Base-by-base conservation (phyloP, 176 grass and related monocot genomes). In the Echinochloa phyllopogon region DNA sequence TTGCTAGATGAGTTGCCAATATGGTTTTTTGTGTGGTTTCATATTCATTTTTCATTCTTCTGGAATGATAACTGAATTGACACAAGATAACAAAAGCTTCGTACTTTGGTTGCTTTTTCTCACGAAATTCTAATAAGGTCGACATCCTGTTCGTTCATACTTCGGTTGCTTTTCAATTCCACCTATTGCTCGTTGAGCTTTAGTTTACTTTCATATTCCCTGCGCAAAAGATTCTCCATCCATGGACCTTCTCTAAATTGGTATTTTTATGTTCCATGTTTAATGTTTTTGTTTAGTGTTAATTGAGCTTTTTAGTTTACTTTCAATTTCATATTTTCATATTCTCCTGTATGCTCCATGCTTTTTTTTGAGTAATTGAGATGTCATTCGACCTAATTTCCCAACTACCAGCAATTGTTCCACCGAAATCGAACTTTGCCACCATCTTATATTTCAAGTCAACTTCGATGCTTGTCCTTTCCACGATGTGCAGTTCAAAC, bases 381-480 rank as follows among this genome's bases (percentile, higher is more conserved):
- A 74, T 43, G 6, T 6, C 68, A n/a, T 16, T 33, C 27, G 55
- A 23, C 36, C 18, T 55, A 56, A 57, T 61, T 86, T 78, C 71
- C 29, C 9, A 50, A 51, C 41, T 43, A 9, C 67, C 24, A 69
- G 11, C 8, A 9, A 41, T 24, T 56, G 62, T 23, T 13, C 85
- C 49, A 68, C 49, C 77, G 47, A 81, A 82, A 67, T 65, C 17
- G 27, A 67, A 65, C 47, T 38, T 56, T 37, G 38, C 18, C 8
- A 10, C 23, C 29, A 5, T 80, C 55, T 74, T 74, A 66, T 81
- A 16, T 44, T 76, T 73, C 41, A 74, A 74, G 59, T 74, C 66
- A 55, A 65, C 57, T 52, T 21, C 0, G 33, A 51, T 43, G 53
- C n/a, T 36, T 83, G 59, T 73, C 76, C 16, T 77, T 84, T 6